Conservation (phyloP, 371 early-diverging fungal genomes). For the Choanephora cucurbitarum region DNA sequence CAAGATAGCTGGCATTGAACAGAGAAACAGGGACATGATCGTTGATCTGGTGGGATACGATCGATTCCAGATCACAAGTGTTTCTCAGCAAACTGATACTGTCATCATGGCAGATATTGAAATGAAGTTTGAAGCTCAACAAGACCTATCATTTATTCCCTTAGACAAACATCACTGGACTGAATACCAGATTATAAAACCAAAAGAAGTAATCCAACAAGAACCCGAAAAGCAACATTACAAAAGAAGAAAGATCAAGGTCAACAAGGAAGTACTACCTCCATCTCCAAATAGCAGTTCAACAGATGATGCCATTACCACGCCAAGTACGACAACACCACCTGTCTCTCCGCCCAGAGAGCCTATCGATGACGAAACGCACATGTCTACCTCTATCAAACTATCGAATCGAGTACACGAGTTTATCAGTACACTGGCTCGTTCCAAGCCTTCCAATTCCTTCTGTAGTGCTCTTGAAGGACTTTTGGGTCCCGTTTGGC, state of each 20-base stretch:
- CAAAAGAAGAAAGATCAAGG: background rate
- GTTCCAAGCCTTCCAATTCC: slow-evolving; percentile 18
- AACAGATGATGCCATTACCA: too few relatives aligned
- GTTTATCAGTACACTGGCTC: slow-evolving; percentile 26
- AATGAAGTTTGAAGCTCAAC: slow-evolving; percentile 14
- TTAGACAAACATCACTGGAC: slow-evolving; percentile 4
- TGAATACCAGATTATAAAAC: background rate
- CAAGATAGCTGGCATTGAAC: slow-evolving; percentile 36
- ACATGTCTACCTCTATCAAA: slow-evolving; percentile 1
- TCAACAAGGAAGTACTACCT: background rate
- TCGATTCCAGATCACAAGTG: slow-evolving; percentile 39
- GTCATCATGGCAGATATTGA: slow-evolving; percentile 25
- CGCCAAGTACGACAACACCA: too few relatives aligned
- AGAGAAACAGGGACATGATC: slow-evolving; percentile 31
- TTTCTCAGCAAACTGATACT: slow-evolving; percentile 26
- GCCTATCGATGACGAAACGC: background rate
- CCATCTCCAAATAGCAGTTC: background rate
- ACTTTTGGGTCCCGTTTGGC: slow-evolving; percentile 31
- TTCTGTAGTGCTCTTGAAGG: slow-evolving; percentile 22
- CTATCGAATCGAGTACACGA: slow-evolving; percentile 23
- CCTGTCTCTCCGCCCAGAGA: background rate
- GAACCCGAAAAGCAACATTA: background rate
- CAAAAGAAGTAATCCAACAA: background rate
- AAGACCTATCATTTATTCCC: background rate
- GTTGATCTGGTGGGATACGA: slow-evolving; percentile 47